Evolutionary conservation across 768 basidiomycete genomes (phyloP), one percentile per base, ranked within the genome.

Genomic region (Mycena crocata): DNA sequence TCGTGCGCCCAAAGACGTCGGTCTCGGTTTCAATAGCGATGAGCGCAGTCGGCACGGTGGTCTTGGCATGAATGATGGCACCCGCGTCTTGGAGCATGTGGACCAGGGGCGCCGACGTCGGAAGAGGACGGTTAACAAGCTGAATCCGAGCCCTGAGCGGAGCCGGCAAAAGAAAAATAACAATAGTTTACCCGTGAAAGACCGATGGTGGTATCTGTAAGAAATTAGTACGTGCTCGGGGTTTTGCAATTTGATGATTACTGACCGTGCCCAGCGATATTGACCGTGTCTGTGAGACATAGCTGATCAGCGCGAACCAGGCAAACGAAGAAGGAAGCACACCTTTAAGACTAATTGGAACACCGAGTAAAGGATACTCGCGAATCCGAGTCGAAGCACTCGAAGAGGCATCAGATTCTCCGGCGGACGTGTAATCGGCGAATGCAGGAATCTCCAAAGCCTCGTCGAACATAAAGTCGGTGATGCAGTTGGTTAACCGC

Each of bases 21-120:
- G 87, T 88, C 24, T 75, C 64, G 5, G 87, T 83, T 68, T 89
- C 89, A 54, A 86, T 85, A n/a, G 87, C 86, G 52, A 89, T 79
- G 35, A 90, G 83, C 0, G 86, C 89, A 52, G 83, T 81, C 0
- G 89, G 89, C 9, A 88, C 75, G 49, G 87, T 88, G n/a, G 90
- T 92, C 75, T 92, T 92, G 66, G 87, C 87, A 65, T 84, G 89
- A 17, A 89, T 86, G 35, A 92, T 79, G 0, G 90, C 90, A 35
- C 90, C 90, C 1, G 90, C 89, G 63, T 85, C 83, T 28, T 80
- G 85, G 7, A 90, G 77, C 34, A 90, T 82, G 49, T 80, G 79
- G 24, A 89, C 82, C 9, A 89, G 68, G 4, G 85, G 80, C 5
- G 86, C 83, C 57, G 90, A 85, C 39, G 80, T 78, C 30, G 79